Base-by-base conservation (phyloP, 1,284 basidiomycete species). In the Coriolopsis trogii region DNA sequence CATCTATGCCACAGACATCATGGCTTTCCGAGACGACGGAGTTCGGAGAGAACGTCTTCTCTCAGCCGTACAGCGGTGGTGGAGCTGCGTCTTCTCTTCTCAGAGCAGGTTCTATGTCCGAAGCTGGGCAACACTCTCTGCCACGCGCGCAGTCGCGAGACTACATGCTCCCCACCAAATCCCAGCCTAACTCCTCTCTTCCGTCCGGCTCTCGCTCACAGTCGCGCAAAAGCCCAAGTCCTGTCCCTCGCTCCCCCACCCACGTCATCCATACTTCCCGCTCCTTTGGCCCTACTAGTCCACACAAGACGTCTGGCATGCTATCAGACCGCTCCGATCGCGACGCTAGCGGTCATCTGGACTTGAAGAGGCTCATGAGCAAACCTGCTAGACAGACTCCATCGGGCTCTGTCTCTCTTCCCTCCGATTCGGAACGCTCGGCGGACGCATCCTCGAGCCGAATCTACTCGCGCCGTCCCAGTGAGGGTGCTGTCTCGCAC, bases 281-380 rank as follows among this genome's bases (percentile, higher is more conserved):
- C 20, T 54, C 61, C 7, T 50, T 56, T 31, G 33, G 56, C 34
- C 58, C 48, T 39, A 60, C 55, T 24, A 58, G 55, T 15, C 59
- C 65, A 1, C 56, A 63, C 38, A 69, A 65, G 46, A 51, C 59
- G 20, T 65, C 66, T 4, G 60, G 49, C 8, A 56, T 57, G 6
- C 61, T 58, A 41, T 48, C 59, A 2, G 68, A 71, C n/a, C 62
- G 67, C 26, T 48, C 59, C 2, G 68, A 71, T 15, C 62, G 67
- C 26, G 68, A 67, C 21, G 57, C 67, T 8, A 63, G 61, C 36
- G 58, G 66, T 7, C 67, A 66, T 37, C 61, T 73, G 7, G 71
- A 72, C 48, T 60, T 74, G 46, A 74, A 73, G 53, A 67, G 73
- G 16, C 66, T 74, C 6, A 63, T 74, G 46, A 71, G 71, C 58